Evolutionary conservation across 352 stramenopile species (phyloP), one percentile per base, ranked within the genome.

Genomic region (Pythium pectinolyticum): DNA sequence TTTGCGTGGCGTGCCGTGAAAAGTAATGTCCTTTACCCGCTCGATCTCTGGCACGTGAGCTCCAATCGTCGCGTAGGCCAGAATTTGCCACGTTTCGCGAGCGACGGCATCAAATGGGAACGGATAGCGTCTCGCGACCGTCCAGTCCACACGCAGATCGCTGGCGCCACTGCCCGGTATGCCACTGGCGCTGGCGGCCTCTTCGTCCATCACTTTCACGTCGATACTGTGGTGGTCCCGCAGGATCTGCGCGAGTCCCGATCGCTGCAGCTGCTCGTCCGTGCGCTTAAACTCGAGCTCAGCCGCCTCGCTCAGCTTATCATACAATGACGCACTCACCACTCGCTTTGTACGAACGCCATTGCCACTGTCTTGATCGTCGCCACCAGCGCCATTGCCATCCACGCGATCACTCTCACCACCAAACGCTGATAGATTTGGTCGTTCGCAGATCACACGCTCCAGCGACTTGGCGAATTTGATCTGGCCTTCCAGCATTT

Each of bases 391-490:
- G 20, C 47, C 31, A 17, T 56, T 50, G 15, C 56, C 57, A 15
- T 39, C 37, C 12, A 35, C 22, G 24, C 20, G 24, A 0, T 57
- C 27, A 7, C 52, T n/a, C 2, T 34, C 40, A 6, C 14, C 37
- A 9, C 20, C 45, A 11, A 66, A 67, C 37, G 50, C 55, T 22
- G 55, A 37, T 20, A 79, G 66, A 43, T 74, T 69, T 2, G 67
- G 66, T 7, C 70, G 70, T 60, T 77, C 77, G 40, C 74, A 68
- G 28, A 82, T 69, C 30, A 69, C 58, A 20, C 56, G 61, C 69
- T 77, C 69, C 7, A 77, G 72, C 37, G 61, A 59, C 51, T 69
- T 64, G 47, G 69, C 70, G 31, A 80, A 75, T 34, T 70, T 66
- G 52, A 80, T 62, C 43, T 82, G 74, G 24, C 69, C 65, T 20